Evolutionary conservation across 2,329 filamentous ascomycete species (phyloP).

Genomic region (Ascochyta lentis): DNA sequence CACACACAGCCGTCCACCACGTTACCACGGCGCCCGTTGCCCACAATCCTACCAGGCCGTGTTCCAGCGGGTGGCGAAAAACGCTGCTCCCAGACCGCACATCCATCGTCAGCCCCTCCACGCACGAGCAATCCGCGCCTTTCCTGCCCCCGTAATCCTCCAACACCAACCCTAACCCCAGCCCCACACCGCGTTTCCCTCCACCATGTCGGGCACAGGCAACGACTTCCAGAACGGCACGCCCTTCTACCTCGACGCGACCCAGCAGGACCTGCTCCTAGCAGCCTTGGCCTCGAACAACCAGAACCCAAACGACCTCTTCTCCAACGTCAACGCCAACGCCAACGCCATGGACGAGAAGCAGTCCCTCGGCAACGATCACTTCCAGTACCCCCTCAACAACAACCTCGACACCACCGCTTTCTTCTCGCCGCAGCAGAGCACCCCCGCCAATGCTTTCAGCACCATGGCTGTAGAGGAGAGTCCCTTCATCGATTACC

Average conservation of each 20-base stretch:
- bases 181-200: slow-evolving; percentile 24
- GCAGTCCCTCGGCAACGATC: slow-evolving; percentile 28
- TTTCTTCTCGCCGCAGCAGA: slow-evolving; percentile 50
- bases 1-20: background rate
- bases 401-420: slow-evolving; percentile 41
- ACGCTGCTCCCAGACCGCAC: slow-evolving; percentile 5
- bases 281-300: slow-evolving; percentile 57
- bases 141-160: slow-evolving; percentile 2
- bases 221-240: slow-evolving; percentile 51
- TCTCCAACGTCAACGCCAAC: slow-evolving; percentile 17
- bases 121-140: background rate
- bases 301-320: slow-evolving; percentile 41
- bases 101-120: slow-evolving; percentile 4
- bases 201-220: slow-evolving; percentile 47
- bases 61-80: slow-evolving; percentile 14
- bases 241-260: slow-evolving; percentile 53
- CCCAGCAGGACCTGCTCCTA: slow-evolving; percentile 57
- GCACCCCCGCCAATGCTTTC: slow-evolving; percentile 51
- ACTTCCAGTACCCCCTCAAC: slow-evolving; percentile 40
- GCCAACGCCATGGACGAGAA: slow-evolving; percentile 15
- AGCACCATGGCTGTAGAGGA: slow-evolving; percentile 63
- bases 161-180: background rate
- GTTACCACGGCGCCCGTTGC: background rate
- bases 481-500: slow-evolving; percentile 84
- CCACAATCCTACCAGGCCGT: slow-evolving; percentile 4